Base-by-base conservation (phyloP, 306 rosid genomes). In the Macrotyloma uniflorum region DNA sequence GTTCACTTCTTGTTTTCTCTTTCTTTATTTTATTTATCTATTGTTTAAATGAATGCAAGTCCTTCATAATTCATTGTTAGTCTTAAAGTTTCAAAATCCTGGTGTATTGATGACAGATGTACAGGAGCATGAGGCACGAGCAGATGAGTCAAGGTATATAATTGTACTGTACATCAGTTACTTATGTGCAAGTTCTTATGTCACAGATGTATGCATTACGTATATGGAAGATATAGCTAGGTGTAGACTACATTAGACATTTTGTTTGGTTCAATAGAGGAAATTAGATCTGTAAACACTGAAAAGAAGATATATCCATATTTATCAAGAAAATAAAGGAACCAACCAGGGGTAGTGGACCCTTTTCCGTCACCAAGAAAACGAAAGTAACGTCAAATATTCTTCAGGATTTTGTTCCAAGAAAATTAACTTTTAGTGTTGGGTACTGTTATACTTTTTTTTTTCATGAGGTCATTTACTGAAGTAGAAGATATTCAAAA, bases 101-200 rank as follows among this genome's bases (percentile, higher is more conserved):
- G 40, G 66, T 0, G 40, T 58, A 47, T 82, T 66, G 38, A 49
- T 51, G 59, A 71, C 97, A 94, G 98, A 91, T 94, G 97, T 94
- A 88, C 87, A 90, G 98, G 85, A 88, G 90, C 86, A 79, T 89
- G 88, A 94, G 85, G 86, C 90, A 89, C 23, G 91, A 90, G 75
- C 88, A 83, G 81, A 76, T 54, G 57, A 78, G 78, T 9, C 85
- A 91, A 89, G 98, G 98, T 93, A 87, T 26, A 16, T 76, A 45
- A 16, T 26, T 46, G 30, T 67, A 33, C 58, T 16, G 71, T 36
- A 26, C 59, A 67, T 58, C 19, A 61, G 51, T 78, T 76, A 80
- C 81, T 50, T 32, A 59, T 30, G 54, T 20, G 83, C 66, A 74
- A 65, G 79, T 67, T 32, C 19, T 51, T 15, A 13, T 80, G 59